Conservation (phyloP, 805 yeast species). For the Lachancea waltii region DNA sequence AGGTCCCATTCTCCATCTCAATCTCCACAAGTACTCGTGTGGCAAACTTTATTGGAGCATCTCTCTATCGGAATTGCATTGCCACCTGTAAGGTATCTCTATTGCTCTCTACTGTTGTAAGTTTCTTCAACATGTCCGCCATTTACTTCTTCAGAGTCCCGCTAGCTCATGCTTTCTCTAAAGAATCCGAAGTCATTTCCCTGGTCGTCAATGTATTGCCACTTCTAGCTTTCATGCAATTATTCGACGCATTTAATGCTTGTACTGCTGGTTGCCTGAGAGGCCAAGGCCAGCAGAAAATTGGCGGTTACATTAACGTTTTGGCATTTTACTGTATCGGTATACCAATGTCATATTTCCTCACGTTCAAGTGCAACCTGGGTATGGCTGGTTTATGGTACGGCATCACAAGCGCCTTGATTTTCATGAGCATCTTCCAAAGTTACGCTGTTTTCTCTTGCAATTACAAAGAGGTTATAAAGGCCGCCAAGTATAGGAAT, state of each 20-base stretch:
- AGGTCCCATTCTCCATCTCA: constrained; percentile 68
- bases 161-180: constrained; percentile 52
- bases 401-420: constrained; percentile 36
- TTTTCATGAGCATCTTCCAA: constrained; percentile 32
- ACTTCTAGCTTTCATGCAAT: constrained; percentile 60
- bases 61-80: constrained; percentile 38
- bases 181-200: constrained; percentile 49
- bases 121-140: constrained; percentile 40
- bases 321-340: constrained; percentile 45
- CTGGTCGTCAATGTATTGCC: constrained; percentile 50
- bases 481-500: constrained; percentile 26
- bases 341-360: constrained; percentile 49
- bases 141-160: constrained; percentile 38
- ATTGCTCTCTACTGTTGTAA: constrained; percentile 35
- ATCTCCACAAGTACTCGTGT: constrained; percentile 72
- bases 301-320: constrained; percentile 34
- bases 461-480: constrained; percentile 26
- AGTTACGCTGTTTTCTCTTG: constrained; percentile 32
- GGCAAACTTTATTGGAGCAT: constrained; percentile 72
- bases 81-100: constrained; percentile 41
- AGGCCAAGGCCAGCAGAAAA: constrained; percentile 58
- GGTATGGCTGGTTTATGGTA: constrained; percentile 60
- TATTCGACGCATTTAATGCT: constrained; percentile 63
- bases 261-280: constrained; percentile 70
- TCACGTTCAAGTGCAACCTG: constrained; percentile 46